A percentile compares a stretch with the other conserved stretches of the same genome.
These are phyloP conservation scores for Yamadazyma oceani DNA, from an alignment of 1,139 yeast species.

Conservation along the genomic window DNA sequence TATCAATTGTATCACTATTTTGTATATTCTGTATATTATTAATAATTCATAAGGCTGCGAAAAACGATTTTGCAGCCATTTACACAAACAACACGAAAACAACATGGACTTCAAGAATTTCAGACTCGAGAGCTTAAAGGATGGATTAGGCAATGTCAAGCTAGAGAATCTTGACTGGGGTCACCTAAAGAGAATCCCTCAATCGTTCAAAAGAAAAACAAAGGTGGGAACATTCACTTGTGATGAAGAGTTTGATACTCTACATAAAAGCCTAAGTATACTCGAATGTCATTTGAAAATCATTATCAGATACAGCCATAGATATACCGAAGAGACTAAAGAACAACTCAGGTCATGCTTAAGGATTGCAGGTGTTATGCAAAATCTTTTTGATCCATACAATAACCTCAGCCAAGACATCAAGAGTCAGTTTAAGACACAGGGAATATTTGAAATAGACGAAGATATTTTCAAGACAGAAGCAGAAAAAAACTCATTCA, in stretches of 20 bases:
- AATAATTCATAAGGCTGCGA: conserved; percentile 13
- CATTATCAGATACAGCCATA: conserved; percentile 20
- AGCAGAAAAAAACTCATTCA: conserved; percentile 7
- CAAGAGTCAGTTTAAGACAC: conserved; percentile 12
- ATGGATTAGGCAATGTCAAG: conserved; percentile 5
- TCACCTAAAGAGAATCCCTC: conserved; percentile 30
- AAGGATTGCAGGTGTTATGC: conserved; percentile 19
- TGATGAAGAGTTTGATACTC: conserved; percentile 40
- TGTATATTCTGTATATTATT: conserved; percentile 1
- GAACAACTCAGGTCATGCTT: conserved; percentile 19
- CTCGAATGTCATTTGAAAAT: conserved; percentile 16
- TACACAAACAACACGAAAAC: conserved; percentile 4
- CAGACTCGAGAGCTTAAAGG: conserved; percentile 1
- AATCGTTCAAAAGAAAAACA: conserved; percentile 30
- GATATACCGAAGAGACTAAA: conserved; percentile 14
- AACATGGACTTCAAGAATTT: conserved; percentile 6
- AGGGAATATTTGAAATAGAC: conserved; percentile 7
- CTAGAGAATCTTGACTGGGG: conserved; percentile 24
- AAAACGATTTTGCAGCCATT: conserved; percentile 3
- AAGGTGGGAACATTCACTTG: conserved; percentile 29
- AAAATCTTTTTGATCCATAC: conserved; percentile 29
- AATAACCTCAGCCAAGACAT: conserved; percentile 14
- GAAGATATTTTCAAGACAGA: conserved; percentile 2
- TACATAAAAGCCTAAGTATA: conserved; percentile 14
- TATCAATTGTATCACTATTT: neutral